phyloP scores from a whole-genome alignment of 805 yeast species.

The Metschnikowia dekortorum region DNA sequence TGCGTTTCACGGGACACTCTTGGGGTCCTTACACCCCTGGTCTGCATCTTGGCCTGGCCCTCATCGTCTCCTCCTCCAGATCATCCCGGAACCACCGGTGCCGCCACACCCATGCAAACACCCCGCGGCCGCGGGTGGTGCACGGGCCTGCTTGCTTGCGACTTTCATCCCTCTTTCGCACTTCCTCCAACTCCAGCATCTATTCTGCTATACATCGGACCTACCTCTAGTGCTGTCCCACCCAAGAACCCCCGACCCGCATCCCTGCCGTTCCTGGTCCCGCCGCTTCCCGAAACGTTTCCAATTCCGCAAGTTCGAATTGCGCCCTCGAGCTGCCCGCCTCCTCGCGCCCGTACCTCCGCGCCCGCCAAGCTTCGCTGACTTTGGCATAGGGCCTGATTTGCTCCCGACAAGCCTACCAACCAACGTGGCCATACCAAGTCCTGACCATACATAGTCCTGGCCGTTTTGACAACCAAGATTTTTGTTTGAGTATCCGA shows the following conservation, averaged over 20 bases:
- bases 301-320: background rate
- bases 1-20: no score
- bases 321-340: background rate
- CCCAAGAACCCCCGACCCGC: background rate
- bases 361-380: background rate
- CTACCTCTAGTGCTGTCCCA: background rate
- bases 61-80: no score
- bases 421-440: no score
- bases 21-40: no score
- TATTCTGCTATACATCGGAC: background rate
- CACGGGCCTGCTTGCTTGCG: background rate
- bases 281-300: no score
- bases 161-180: constrained; percentile 2
- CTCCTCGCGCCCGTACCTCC: background rate
- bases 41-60: no score
- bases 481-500: no score
- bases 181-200: constrained; percentile 1
- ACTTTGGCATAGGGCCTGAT: background rate
- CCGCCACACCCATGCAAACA: no score
- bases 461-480: no score
- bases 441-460: no score
- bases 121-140: background rate
- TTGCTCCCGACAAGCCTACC: no score
- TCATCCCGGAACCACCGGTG: no score
- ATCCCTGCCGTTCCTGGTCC: background rate